These are phyloP conservation scores for Penicillium cinerascens DNA, from an alignment of 495 filamentous ascomycete species.

Conservation along the genomic window DNA sequence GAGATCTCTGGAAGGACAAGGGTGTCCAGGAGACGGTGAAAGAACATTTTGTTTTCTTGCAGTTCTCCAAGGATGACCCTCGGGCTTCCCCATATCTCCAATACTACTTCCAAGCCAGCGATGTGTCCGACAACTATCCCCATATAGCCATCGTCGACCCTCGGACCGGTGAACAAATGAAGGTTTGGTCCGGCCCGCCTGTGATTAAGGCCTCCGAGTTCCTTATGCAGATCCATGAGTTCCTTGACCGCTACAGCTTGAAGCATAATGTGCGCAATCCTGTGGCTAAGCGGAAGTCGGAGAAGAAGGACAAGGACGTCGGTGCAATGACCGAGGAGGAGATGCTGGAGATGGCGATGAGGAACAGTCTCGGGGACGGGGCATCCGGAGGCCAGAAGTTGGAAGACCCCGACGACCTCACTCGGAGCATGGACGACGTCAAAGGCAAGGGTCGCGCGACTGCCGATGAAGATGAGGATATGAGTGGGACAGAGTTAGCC, in stretches of 20 bases:
- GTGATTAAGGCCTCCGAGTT: constrained; percentile 76
- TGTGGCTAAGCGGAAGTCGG: constrained; percentile 74
- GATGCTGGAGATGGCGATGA: constrained; percentile 88
- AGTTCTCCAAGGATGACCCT: constrained; percentile 79
- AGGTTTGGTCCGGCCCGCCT: constrained; percentile 86
- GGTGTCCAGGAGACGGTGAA: constrained; percentile 72
- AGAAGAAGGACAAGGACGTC: constrained; percentile 67
- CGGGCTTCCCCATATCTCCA: constrained; percentile 74
- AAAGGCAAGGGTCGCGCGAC: constrained; percentile 65
- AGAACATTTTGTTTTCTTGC: constrained; percentile 94
- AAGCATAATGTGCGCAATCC: constrained; percentile 86
- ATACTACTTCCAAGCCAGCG: constrained; percentile 78
- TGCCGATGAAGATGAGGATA: constrained; percentile 36
- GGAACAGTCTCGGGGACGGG: constrained; percentile 66
- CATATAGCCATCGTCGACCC: constrained; percentile 96
- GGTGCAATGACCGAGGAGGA: constrained; percentile 94
- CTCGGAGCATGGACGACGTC: constrained; percentile 54
- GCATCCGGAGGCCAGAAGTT: constrained; percentile 33
- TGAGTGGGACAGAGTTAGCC: constrained; percentile 25
- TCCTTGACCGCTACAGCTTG: constrained; percentile 91
- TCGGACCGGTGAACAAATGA: constrained; percentile 93
- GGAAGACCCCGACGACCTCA: constrained; percentile 82
- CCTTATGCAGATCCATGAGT: constrained; percentile 87
- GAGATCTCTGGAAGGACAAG: constrained; percentile 90
- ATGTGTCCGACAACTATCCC: constrained; percentile 78